These are phyloP conservation scores for Cladophialophora yegresii DNA, from an alignment of 2,329 filamentous ascomycete genomes.

Conservation along the genomic window DNA sequence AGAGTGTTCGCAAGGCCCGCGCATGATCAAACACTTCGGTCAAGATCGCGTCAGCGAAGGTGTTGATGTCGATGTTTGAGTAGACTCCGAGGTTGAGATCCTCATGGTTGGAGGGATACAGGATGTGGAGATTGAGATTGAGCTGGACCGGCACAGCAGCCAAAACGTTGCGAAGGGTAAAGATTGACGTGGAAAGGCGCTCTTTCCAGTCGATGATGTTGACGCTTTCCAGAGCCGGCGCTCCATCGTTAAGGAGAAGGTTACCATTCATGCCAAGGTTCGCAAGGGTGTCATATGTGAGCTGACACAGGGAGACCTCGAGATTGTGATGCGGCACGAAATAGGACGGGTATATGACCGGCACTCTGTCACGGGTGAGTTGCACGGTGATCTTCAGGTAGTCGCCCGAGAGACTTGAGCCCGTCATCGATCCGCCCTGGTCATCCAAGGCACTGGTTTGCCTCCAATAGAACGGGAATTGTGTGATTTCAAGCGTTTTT, in stretches of 20 bases:
- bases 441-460: constrained; percentile 91
- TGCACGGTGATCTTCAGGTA: constrained; percentile 92
- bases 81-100: constrained; percentile 70
- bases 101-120: constrained; percentile 78
- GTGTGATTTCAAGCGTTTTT: constrained; percentile 89
- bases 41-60: constrained; percentile 79
- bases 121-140: constrained; percentile 86
- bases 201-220: constrained; percentile 54
- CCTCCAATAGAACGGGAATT: constrained; percentile 99
- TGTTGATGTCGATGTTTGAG: constrained; percentile 79
- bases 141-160: constrained; percentile 73
- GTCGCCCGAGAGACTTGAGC: constrained; percentile 92
- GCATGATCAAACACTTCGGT: constrained; percentile 90
- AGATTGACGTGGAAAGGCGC: constrained; percentile 71
- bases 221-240: constrained; percentile 30
- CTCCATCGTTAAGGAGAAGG: constrained; percentile 49
- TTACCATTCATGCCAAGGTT: constrained; percentile 40
- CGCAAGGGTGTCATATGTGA: constrained; percentile 60
- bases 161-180: constrained; percentile 78
- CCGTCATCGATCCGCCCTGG: constrained; percentile 84
- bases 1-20: constrained; percentile 64
- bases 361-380: constrained; percentile 81
- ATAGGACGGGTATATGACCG: constrained; percentile 86
- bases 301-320: constrained; percentile 76
- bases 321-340: constrained; percentile 73